Conservation (phyloP, 176 grass and related monocot genomes). For the Ensete ventricosum region DNA sequence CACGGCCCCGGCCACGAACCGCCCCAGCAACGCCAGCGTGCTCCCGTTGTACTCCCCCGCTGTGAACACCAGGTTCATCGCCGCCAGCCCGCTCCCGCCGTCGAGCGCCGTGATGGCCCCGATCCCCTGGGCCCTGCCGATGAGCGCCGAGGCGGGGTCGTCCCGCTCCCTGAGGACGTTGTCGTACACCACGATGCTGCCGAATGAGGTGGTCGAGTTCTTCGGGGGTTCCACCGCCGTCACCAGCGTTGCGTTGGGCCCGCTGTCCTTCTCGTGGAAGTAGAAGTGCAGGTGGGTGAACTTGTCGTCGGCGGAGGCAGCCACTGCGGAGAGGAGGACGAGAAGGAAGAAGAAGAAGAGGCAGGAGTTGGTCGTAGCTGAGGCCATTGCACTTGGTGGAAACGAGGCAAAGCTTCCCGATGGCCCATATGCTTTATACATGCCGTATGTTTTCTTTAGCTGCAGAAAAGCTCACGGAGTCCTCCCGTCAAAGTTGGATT, state of each 20-base stretch:
- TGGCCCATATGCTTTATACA: too few relatives aligned
- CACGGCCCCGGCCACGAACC: neutral
- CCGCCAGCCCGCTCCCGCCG: neutral
- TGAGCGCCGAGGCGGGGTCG: constrained; percentile 23
- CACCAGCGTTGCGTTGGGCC: constrained; percentile 15
- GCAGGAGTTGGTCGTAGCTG: too few relatives aligned
- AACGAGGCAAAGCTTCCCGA: too few relatives aligned
- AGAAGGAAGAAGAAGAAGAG: neutral
- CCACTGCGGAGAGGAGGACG: neutral
- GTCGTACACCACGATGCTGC: constrained; percentile 22
- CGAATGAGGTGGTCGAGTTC: constrained; percentile 14
- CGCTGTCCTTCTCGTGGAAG: constrained; percentile 23
- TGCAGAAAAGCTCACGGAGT: too few relatives aligned
- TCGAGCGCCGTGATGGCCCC: neutral
- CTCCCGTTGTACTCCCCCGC: constrained; percentile 20
- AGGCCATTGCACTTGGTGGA: too few relatives aligned
- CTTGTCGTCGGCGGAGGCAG: neutral
- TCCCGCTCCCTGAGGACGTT: constrained; percentile 12
- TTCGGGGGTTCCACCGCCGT: constrained; percentile 5
- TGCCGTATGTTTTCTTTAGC: too few relatives aligned
- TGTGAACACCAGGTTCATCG: constrained; percentile 25
- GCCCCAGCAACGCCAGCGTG: constrained; percentile 16
- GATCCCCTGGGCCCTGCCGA: constrained; percentile 23
- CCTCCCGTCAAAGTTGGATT: too few relatives aligned
- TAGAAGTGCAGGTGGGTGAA: constrained; percentile 22